Conservation (phyloP, 179 eudicot genomes). For the Pouteria campechiana region DNA sequence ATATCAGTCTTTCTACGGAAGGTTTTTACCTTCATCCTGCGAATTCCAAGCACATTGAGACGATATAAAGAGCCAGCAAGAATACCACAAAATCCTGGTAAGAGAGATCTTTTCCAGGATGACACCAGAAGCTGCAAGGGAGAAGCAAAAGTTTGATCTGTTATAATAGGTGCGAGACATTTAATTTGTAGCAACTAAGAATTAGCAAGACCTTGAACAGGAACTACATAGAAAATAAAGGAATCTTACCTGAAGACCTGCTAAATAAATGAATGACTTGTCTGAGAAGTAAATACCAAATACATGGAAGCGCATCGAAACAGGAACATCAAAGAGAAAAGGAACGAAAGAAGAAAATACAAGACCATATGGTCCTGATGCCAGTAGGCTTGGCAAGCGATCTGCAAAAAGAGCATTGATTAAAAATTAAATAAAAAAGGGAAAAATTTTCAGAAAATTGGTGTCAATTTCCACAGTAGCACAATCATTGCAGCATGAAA, state of each 20-base stretch:
- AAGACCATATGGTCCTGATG: constrained; percentile 88
- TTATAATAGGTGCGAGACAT: no score
- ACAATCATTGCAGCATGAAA: no score
- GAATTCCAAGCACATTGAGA: constrained; percentile 54
- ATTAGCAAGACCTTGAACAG: no score
- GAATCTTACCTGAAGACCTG: constrained; percentile 83
- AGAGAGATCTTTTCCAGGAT: constrained; percentile 85
- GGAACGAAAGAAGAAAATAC: constrained; percentile 90
- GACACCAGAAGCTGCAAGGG: constrained; percentile 71
- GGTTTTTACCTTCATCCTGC: constrained; percentile 58
- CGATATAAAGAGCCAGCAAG: constrained; percentile 81
- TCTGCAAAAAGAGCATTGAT: constrained; percentile 65
- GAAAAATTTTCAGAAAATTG: neutral
- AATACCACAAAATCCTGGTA: constrained; percentile 88
- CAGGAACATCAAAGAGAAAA: constrained; percentile 83
- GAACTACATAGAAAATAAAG: neutral
- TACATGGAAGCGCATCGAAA: constrained; percentile 77
- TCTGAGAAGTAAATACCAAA: constrained; percentile 67
- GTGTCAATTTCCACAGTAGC: neutral
- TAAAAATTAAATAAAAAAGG: neutral
- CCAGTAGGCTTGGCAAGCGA: constrained; percentile 39
- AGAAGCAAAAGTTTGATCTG: constrained; percentile 8
- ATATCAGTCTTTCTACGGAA: no score
- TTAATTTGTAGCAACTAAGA: no score
- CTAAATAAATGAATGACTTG: constrained; percentile 88